phyloP scores from a whole-genome alignment of 345 rosid genomes.

The Durio zibethinus region DNA sequence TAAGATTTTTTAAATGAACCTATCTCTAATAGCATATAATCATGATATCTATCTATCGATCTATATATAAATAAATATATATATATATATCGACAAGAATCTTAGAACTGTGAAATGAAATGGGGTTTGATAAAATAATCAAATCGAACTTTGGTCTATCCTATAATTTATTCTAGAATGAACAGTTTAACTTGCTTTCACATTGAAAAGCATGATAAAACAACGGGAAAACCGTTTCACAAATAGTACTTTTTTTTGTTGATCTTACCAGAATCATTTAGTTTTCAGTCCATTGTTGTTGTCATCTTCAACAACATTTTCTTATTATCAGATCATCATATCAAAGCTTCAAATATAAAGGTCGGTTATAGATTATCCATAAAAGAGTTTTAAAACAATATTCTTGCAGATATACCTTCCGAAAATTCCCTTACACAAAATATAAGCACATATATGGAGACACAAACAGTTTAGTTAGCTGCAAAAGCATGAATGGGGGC shows the following conservation, averaged over 20 bases:
- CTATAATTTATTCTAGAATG: not conserved
- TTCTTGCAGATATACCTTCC: not conserved
- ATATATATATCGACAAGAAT: not conserved
- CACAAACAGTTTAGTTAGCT: slow-evolving; percentile 14
- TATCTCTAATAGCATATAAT: not conserved
- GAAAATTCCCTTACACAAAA: not conserved
- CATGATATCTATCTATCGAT: too few relatives aligned
- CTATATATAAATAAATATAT: too few relatives aligned
- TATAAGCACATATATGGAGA: not conserved
- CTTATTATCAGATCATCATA: not conserved
- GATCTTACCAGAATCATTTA: not conserved
- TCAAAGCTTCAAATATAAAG: not conserved
- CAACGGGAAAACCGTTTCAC: not conserved
- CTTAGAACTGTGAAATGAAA: not conserved
- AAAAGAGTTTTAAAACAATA: not conserved
- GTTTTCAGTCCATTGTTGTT: not conserved
- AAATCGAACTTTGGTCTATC: not conserved
- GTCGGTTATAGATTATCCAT: not conserved
- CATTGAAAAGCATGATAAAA: not conserved
- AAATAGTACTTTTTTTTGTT: not conserved
- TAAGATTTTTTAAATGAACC: not conserved
- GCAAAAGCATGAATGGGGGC: not conserved
- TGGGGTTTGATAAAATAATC: not conserved
- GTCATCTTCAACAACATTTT: not conserved
- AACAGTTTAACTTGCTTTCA: not conserved